Evolutionary conservation across 2,329 filamentous ascomycete species (phyloP).

Genomic region (Aspergillus sergii): DNA sequence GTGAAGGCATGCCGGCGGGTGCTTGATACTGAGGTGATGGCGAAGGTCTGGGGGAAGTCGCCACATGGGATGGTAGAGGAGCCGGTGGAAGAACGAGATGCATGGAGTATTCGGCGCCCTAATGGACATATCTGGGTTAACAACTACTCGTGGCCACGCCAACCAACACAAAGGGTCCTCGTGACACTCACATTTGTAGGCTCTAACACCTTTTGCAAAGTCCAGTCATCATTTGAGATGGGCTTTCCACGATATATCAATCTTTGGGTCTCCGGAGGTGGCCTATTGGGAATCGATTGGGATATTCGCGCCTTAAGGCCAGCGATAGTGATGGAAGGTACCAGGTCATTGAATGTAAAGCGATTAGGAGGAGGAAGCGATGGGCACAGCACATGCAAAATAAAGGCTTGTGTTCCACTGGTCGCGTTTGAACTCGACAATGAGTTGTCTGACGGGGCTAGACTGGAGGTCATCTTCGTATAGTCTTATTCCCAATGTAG

Average conservation of each 20-base stretch:
- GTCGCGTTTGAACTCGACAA: background rate
- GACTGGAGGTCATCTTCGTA: conserved; percentile 14
- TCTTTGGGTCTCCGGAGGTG: conserved; percentile 52
- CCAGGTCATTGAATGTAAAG: conserved; percentile 41
- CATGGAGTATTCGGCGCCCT: conserved; percentile 36
- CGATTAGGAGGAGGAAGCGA: conserved; percentile 40
- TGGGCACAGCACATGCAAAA: conserved; percentile 45
- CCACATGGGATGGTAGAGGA: conserved; percentile 13
- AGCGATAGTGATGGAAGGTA: conserved; percentile 49
- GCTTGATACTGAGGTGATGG: background rate
- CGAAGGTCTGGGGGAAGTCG: conserved; percentile 10
- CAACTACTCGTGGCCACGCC: background rate
- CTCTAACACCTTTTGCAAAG: conserved; percentile 54
- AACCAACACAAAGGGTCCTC: background rate
- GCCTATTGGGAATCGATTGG: conserved; percentile 50
- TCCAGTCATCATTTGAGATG: conserved; percentile 52
- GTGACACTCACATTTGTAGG: conserved; percentile 49
- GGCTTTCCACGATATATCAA: conserved; percentile 61
- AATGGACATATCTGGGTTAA: conserved; percentile 8
- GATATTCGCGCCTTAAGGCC: conserved; percentile 58
- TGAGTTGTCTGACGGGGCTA: conserved; percentile 2
- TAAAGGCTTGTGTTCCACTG: conserved; percentile 20
- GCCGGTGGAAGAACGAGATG: conserved; percentile 49
- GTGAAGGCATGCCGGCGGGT: conserved; percentile 15
- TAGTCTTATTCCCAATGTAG: background rate